A percentile compares a stretch with the other conserved stretches of the same genome.
Evolutionary conservation across 116 monocot species (phyloP).

Genomic region (Cymodocea nodosa): DNA sequence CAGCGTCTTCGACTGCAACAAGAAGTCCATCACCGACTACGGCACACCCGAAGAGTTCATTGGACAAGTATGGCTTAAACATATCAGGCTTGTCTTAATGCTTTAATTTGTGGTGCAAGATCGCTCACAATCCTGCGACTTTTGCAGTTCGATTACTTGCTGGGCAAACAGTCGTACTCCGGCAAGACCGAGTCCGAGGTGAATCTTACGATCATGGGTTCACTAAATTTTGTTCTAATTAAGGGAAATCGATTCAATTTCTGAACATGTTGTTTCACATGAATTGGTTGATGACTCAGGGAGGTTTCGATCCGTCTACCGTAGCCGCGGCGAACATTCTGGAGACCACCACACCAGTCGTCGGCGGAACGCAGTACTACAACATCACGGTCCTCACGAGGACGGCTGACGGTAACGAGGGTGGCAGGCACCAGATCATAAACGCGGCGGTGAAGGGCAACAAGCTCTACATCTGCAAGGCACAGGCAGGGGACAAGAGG

Average conservation of each 20-base stretch:
- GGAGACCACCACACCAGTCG: constrained; percentile 30
- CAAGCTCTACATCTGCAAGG: constrained; percentile 98
- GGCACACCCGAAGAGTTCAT: constrained; percentile 74
- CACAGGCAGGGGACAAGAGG: constrained; percentile 94
- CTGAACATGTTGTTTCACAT: no score
- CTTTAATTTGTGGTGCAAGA: no score
- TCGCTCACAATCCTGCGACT: no score
- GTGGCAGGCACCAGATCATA: constrained; percentile 87
- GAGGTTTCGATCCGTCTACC: constrained; percentile 58
- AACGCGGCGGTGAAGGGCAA: constrained; percentile 62
- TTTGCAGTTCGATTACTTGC: constrained; percentile 68
- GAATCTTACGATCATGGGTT: not conserved
- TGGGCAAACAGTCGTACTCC: constrained; percentile 63
- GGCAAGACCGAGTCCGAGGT: constrained; percentile 82
- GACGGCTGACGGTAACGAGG: constrained; percentile 90
- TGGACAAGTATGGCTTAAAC: constrained; percentile 22
- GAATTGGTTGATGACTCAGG: constrained; percentile 14
- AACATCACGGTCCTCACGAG: constrained; percentile 62
- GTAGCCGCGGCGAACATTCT: constrained; percentile 80
- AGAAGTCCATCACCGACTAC: constrained; percentile 75
- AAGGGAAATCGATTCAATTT: no score
- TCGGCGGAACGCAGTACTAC: constrained; percentile 70
- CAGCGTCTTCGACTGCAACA: constrained; percentile 39
- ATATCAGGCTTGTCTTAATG: no score
- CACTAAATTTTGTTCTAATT: no score